Evolutionary conservation across 139 green algal species (phyloP).

Genomic region (Chlamydomonas eustigma): DNA sequence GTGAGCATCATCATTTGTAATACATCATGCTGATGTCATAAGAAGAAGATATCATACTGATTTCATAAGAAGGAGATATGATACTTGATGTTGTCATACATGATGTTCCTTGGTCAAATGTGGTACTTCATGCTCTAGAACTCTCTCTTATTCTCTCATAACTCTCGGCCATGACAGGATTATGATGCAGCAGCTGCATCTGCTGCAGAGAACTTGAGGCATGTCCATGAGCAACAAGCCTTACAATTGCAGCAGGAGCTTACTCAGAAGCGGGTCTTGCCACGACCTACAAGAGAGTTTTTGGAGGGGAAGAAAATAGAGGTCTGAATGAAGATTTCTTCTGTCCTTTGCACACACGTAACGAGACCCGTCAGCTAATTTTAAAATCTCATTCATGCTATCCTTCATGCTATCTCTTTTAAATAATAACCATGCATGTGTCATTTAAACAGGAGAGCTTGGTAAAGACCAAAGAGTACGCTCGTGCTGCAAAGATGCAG

Average conservation of each 20-base stretch:
- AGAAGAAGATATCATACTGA: no score
- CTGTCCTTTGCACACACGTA: no score
- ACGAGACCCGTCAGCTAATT: no score
- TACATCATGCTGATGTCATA: no score
- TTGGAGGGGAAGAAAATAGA: constrained; percentile 36
- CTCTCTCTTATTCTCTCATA: neutral
- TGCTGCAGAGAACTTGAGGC: constrained; percentile 11
- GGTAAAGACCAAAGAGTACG: constrained; percentile 37
- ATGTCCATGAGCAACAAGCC: constrained; percentile 7
- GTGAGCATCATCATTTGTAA: no score
- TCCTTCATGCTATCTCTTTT: neutral
- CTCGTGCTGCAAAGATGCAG: constrained; percentile 34
- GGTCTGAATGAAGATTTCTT: neutral
- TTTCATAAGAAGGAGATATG: no score
- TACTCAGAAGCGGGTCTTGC: constrained; percentile 13
- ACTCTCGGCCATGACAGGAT: neutral
- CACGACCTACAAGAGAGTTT: constrained; percentile 28
- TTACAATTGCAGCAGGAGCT: constrained; percentile 24
- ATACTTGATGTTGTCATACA: no score
- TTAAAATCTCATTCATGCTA: no score
- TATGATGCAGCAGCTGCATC: neutral
- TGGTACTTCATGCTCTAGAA: no score
- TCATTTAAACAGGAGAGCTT: constrained; percentile 13
- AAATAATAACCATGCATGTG: neutral
- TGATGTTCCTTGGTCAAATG: no score